Conservation (phyloP, 2,329 filamentous ascomycete genomes). For the Lecanosticta acicola region DNA sequence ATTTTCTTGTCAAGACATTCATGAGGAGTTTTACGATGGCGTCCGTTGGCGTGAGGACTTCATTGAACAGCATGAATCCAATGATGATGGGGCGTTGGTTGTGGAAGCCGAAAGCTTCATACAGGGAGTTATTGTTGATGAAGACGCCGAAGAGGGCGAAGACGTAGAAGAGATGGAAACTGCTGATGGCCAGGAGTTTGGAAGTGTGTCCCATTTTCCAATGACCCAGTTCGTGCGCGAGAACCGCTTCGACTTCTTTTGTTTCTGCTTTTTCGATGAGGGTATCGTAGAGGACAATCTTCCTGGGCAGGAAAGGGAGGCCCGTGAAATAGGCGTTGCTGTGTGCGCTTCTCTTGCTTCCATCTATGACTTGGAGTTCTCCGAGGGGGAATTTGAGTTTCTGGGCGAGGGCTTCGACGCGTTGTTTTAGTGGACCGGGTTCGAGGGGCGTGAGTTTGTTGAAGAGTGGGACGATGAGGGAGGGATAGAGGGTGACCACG, state of each 20-base stretch:
- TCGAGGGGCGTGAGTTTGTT: slow-evolving; percentile 95
- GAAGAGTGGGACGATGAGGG: slow-evolving; percentile 89
- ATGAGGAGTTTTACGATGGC: slow-evolving; percentile 90
- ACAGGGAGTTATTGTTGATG: slow-evolving; percentile 89
- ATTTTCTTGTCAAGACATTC: slow-evolving; percentile 90
- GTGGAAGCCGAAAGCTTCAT: slow-evolving; percentile 83
- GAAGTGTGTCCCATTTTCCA: slow-evolving; percentile 96
- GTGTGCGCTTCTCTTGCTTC: slow-evolving; percentile 80
- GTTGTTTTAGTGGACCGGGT: slow-evolving; percentile 78
- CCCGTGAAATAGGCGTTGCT: slow-evolving; percentile 96
- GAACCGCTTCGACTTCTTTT: slow-evolving; percentile 87
- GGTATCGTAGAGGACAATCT: slow-evolving; percentile 99
- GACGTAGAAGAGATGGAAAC: slow-evolving; percentile 93
- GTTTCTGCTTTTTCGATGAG: slow-evolving; percentile 90
- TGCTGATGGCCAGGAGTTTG: slow-evolving; percentile 70
- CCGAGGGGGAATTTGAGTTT: slow-evolving; percentile 85
- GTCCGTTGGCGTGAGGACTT: slow-evolving; percentile 91
- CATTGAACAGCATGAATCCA: slow-evolving; percentile 94
- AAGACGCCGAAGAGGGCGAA: slow-evolving; percentile 96
- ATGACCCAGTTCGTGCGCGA: slow-evolving; percentile 94
- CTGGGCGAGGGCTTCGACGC: slow-evolving; percentile 76
- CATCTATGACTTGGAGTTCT: slow-evolving; percentile 91
- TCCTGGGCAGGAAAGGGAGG: slow-evolving; percentile 98
- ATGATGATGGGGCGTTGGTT: slow-evolving; percentile 85
- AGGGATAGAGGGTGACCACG: slow-evolving; percentile 93